Base-by-base conservation (phyloP, 2,329 filamentous ascomycete species). In the Pseudopithomyces maydicus region DNA sequence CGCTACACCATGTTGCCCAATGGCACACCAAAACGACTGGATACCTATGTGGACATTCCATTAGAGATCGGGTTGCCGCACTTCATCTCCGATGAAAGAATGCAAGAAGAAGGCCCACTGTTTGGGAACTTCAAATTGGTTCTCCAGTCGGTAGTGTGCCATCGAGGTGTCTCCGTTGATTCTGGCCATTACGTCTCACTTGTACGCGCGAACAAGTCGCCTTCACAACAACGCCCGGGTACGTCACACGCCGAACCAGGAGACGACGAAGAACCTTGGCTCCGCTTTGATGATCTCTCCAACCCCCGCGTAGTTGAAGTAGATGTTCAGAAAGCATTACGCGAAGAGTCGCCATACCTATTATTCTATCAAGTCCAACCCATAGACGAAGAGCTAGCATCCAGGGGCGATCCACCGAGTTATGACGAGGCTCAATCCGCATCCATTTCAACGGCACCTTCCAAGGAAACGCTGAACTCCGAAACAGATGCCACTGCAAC, bases 361-460 rank as follows among this genome's bases (percentile, higher is more conserved):
- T 81, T 99, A 0, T 98, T 98, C 75, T 99, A 97, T 70, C 94
- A 97, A 74, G 91, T 98, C 39, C 85, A 96, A 29, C 93, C 94
- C 0, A 92, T 96, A 68, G 86, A 91, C 29, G 90, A 93, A 54
- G 84, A 89, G 61, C 76, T 78, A n/a, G 72, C 73, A 45, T 59
- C 63, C 11, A 62, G 73, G 57, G 70, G 73, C 17, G 70, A 74
- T 48, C 74, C 79, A 35, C 79, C 80, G 0, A 72, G 62, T 4
- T 81, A 82, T 52, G 66, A 70, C 11, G 79, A 80, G 55, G 59
- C 62, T 20, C 54, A 67, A 33, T 63, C 57, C 10, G 57, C 55
- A 17, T 36, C 62, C 6, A 64, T 64, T 2, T 64, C 66, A 3
- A 50, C 59, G 47, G 69, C 61, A 54, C 63, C 64, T 42, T 74